Base-by-base conservation (phyloP, 2,329 filamentous ascomycete species). In the Conoideocrella luteorostrata region DNA sequence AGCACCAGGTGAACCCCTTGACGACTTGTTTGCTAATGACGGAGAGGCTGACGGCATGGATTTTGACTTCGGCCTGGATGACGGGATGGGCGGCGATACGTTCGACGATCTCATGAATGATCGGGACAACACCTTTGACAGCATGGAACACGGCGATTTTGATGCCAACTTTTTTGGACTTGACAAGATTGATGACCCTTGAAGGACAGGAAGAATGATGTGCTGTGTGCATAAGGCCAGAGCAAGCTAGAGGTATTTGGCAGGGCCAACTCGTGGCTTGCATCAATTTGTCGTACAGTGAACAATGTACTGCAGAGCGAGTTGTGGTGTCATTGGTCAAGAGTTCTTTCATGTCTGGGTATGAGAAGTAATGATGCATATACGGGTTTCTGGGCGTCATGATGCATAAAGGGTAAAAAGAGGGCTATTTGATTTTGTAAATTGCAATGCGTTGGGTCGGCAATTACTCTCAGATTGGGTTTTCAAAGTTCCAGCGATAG, bases 31-130 rank as follows among this genome's bases (percentile, higher is more conserved):
- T 47, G 64, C 66, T 37, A 61, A 74, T n/a, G 66, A 66, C 17
- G 63, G 59, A 5, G 64, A 58, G 38, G 57, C 57, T 37, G 66
- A 70, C 44, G 66, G 57, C 13, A 65, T 70, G 49, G 55, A 61
- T 40, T 58, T 52, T 43, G 58, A 60, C 43, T 62, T 65, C 44
- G 58, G 56, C 34, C 41, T 55, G 17, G 59, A 50, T 7, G 47
- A 52, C 20, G 61, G 59, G 26, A 50, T 58, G 39, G 55, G 53
- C 17, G 62, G 63, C 17, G 56, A 64, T 30, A 70, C 69, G 22
- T 78, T 78, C 48, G 69, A 77, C 47, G 70, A 76, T 47, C 58
- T 77, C 46, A 77, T 69, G 55, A 61, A 61, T 39, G 60, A 58
- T 49, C 71, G 69, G 17, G 61, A 63, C 41, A 63, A 62, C 46